Conservation (phyloP, 2,329 filamentous ascomycete genomes). For the Cladobotryum mycophilum region DNA sequence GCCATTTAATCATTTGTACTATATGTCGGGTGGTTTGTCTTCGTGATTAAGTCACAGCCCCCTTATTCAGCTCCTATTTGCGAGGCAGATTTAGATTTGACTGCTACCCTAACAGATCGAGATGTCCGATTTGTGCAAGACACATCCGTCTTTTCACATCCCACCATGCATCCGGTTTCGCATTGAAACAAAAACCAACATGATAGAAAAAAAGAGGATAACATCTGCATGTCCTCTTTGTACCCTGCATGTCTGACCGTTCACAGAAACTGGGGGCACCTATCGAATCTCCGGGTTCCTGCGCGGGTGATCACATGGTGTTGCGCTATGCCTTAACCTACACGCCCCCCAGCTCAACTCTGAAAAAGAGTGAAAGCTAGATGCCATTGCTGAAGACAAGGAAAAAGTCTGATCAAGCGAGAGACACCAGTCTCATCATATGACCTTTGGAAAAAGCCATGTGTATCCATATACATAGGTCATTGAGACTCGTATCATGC, state of each 20-base stretch:
- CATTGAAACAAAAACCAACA: neutral
- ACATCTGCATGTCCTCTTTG: too few relatives aligned
- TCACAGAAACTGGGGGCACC: conserved; percentile 9
- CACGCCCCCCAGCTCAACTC: neutral
- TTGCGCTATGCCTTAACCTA: neutral
- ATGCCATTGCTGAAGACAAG: neutral
- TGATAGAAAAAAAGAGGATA: too few relatives aligned
- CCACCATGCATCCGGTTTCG: neutral
- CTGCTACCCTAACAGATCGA: neutral
- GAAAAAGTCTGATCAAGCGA: neutral
- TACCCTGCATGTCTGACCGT: conserved; percentile 8
- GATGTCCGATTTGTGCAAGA: neutral
- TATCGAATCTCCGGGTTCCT: conserved; percentile 25
- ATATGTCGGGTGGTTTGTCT: too few relatives aligned
- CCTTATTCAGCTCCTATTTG: too few relatives aligned
- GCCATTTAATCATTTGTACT: too few relatives aligned
- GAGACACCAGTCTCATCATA: neutral
- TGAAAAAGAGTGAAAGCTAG: neutral
- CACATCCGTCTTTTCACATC: neutral
- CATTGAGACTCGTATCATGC: neutral
- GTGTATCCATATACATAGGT: too few relatives aligned
- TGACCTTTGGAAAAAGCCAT: neutral
- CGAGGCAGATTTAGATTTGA: too few relatives aligned
- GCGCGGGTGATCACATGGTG: conserved; percentile 23
- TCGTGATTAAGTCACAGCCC: too few relatives aligned